Percentiles rank a stretch among this genome's conserved stretches.
Conservation (phyloP, 495 filamentous ascomycete species). For the Lepraria neglecta region DNA sequence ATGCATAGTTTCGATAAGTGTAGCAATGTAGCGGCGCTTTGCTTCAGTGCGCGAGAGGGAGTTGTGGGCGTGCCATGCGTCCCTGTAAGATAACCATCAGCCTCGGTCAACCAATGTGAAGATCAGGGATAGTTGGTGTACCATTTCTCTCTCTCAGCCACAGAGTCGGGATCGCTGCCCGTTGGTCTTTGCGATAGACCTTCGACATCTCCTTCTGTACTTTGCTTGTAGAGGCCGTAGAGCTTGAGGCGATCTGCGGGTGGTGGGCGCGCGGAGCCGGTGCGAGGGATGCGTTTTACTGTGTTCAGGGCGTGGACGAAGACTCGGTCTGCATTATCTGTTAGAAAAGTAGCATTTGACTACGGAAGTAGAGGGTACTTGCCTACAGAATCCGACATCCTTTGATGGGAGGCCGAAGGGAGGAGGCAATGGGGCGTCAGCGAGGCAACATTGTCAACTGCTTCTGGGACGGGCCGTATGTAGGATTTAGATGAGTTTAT, state of each 20-base stretch:
- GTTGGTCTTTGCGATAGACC: slow-evolving; percentile 82
- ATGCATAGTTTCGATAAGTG: slow-evolving; percentile 95
- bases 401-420: slow-evolving; percentile 13
- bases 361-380: slow-evolving; percentile 26
- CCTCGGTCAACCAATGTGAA: background rate
- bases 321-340: slow-evolving; percentile 65
- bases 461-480: background rate
- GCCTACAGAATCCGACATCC: slow-evolving; percentile 54
- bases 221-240: slow-evolving; percentile 98
- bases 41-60: slow-evolving; percentile 81
- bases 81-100: slow-evolving; percentile 39
- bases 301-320: slow-evolving; percentile 98
- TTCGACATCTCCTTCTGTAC: slow-evolving; percentile 94
- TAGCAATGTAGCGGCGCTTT: slow-evolving; percentile 87
- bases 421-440: background rate
- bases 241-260: slow-evolving; percentile 76
- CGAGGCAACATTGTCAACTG: background rate
- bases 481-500: background rate
- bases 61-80: slow-evolving; percentile 85
- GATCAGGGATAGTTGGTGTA: slow-evolving; percentile 29
- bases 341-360: background rate
- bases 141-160: slow-evolving; percentile 58
- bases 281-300: slow-evolving; percentile 93
- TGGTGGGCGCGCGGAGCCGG: slow-evolving; percentile 81
- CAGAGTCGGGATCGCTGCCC: slow-evolving; percentile 46